Evolutionary conservation across 1,139 yeast species (phyloP).

Genomic region (Candida mesenterica): DNA sequence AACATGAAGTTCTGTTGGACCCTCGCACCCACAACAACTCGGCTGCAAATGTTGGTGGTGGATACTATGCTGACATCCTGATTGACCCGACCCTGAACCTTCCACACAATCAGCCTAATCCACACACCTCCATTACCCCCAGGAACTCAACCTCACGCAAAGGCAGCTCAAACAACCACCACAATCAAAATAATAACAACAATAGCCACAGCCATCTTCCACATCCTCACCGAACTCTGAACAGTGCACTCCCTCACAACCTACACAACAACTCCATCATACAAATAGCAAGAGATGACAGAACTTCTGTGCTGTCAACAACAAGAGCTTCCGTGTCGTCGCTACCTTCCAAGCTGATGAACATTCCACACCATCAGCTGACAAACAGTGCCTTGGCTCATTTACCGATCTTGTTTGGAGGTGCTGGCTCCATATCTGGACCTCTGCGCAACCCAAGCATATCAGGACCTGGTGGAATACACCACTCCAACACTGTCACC

Average conservation of each 20-base stretch:
- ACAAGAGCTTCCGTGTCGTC: conserved; percentile 42
- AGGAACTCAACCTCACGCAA: conserved; percentile 18
- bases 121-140: conserved; percentile 38
- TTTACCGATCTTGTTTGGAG: conserved; percentile 45
- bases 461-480: conserved; percentile 34
- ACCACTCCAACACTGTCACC: conserved; percentile 35
- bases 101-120: conserved; percentile 46
- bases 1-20: conserved; percentile 26
- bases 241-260: conserved; percentile 30
- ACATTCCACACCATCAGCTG: conserved; percentile 50
- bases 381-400: conserved; percentile 42
- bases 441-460: conserved; percentile 44
- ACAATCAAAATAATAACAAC: not conserved
- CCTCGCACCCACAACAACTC: conserved; percentile 34
- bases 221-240: conserved; percentile 5
- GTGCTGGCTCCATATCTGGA: conserved; percentile 42
- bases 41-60: conserved; percentile 38
- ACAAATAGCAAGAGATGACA: conserved; percentile 42
- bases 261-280: conserved; percentile 46
- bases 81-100: conserved; percentile 50
- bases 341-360: conserved; percentile 48
- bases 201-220: conserved; percentile 1
- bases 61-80: conserved; percentile 46
- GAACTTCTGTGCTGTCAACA: conserved; percentile 35
- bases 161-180: conserved; percentile 7